These are phyloP conservation scores for Alternaria consortialis DNA, from an alignment of 2,329 filamentous ascomycete genomes.

Conservation along the genomic window DNA sequence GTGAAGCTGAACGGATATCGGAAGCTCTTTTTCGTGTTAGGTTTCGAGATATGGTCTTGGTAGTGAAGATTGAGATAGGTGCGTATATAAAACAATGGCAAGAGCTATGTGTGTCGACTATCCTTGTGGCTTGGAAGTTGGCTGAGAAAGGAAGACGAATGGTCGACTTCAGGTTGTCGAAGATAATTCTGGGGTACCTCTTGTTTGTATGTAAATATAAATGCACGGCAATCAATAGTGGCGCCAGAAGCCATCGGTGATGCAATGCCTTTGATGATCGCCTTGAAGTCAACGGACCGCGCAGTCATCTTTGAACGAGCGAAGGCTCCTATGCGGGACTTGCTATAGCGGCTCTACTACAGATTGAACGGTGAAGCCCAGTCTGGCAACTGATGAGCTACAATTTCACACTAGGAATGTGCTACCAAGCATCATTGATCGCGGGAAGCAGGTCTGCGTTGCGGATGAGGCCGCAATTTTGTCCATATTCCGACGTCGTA, in stretches of 20 bases:
- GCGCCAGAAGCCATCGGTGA: slow-evolving; percentile 15
- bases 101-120: slow-evolving; percentile 15
- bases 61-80: slow-evolving; percentile 1
- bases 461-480: slow-evolving; percentile 18
- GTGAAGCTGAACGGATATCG: slow-evolving; percentile 11
- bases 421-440: not conserved
- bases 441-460: slow-evolving; percentile 2
- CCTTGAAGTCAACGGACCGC: slow-evolving; percentile 12
- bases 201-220: slow-evolving; percentile 19
- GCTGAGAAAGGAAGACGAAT: slow-evolving; percentile 8
- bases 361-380: slow-evolving; percentile 8
- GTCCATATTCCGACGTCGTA: slow-evolving; percentile 22
- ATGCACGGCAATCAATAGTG: slow-evolving; percentile 12
- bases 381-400: slow-evolving; percentile 1
- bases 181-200: not conserved
- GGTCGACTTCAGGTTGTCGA: slow-evolving; percentile 2
- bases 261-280: slow-evolving; percentile 29
- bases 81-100: slow-evolving; percentile 17
- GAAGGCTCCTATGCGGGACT: slow-evolving; percentile 19
- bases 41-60: not conserved
- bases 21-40: slow-evolving; percentile 7
- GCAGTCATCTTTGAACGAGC: slow-evolving; percentile 24
- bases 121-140: slow-evolving; percentile 16
- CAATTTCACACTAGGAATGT: not conserved
- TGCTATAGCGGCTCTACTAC: slow-evolving; percentile 3